These are phyloP conservation scores for Trametes maxima DNA, from an alignment of 768 basidiomycete species.

Conservation along the genomic window DNA sequence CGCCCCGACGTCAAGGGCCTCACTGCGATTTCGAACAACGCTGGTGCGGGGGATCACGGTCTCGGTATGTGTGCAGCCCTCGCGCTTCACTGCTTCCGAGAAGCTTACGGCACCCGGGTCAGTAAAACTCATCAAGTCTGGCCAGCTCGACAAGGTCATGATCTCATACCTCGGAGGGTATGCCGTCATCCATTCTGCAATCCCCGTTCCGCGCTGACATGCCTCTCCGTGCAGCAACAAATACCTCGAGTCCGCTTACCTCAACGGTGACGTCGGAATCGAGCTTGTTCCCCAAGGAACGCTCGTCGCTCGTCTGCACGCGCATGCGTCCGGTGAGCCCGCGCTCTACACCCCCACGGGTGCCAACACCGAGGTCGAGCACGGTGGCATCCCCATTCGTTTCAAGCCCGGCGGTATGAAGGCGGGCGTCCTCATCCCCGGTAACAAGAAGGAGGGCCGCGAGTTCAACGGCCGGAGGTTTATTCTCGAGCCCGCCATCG, in stretches of 20 bases:
- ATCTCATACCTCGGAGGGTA: slow-evolving; percentile 88
- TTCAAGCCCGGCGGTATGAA: slow-evolving; percentile 73
- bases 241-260: slow-evolving; percentile 75
- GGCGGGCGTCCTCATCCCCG: slow-evolving; percentile 67
- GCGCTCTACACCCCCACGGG: slow-evolving; percentile 91
- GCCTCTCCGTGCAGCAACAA: slow-evolving; percentile 59
- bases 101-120: background rate
- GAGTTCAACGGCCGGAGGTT: slow-evolving; percentile 76
- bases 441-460: slow-evolving; percentile 71
- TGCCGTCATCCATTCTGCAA: slow-evolving; percentile 22
- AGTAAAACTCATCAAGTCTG: slow-evolving; percentile 72
- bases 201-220: background rate
- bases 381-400: slow-evolving; percentile 73
- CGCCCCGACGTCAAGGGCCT: slow-evolving; percentile 70
- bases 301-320: slow-evolving; percentile 81
- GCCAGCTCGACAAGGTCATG: slow-evolving; percentile 78
- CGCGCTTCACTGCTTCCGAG: background rate
- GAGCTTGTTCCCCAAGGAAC: slow-evolving; percentile 94
- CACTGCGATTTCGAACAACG: slow-evolving; percentile 86
- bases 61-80: slow-evolving; percentile 49
- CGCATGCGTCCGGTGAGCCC: slow-evolving; percentile 89
- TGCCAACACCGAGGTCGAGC: slow-evolving; percentile 81
- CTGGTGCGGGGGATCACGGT: slow-evolving; percentile 67
- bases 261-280: slow-evolving; percentile 75
- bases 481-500: slow-evolving; percentile 76